Base-by-base conservation (phyloP, 2,329 filamentous ascomycete species). In the Neonectria neomacrospora region DNA sequence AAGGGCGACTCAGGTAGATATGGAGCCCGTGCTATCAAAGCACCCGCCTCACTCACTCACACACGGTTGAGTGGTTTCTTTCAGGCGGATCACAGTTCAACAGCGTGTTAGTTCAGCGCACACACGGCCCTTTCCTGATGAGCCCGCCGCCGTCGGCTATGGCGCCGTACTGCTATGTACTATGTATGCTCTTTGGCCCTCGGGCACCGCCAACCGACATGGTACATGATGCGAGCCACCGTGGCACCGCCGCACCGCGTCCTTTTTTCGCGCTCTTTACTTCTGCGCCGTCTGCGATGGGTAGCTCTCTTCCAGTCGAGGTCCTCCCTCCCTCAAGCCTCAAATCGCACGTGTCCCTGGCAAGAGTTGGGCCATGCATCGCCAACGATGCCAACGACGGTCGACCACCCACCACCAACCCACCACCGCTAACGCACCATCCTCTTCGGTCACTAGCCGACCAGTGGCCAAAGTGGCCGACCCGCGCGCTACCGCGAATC, bases 401-500 rank as follows among this genome's bases (percentile, higher is more conserved):
- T 58, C 63, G 34, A 57, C 57, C 50, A 53, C n/a, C 20, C n/a
- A 45, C 61, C 61, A 61, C 62, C 69, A 67, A 48, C 61, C 52
- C 56, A 47, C 14, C 51, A 64, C 57, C 56, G 48, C 61, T 44
- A 55, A 39, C 30, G 44, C 56, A 50, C 37, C 52, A 54, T 45
- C 61, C 52, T 63, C 62, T 50, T 28, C n/a, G 47, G 47, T 32
- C 67, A 67, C 58, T 57, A 50, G 44, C 20, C 37, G 64, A 47
- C 52, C 54, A 55, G 39, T 56, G 48, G 45, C 41, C 54, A 52
- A 47, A 44, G 26, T 28, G 45, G 39, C 50, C 61, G 64, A 69
- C 70, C 68, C 68, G 65, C 68, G 68, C 70, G 70, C 68, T 71
- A 72, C 65, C 57, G 48, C 51, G 18, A 58, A 58, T 63, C 54